These are phyloP conservation scores for Pluteus cervinus DNA, from an alignment of 768 basidiomycete genomes.

Conservation along the genomic window DNA sequence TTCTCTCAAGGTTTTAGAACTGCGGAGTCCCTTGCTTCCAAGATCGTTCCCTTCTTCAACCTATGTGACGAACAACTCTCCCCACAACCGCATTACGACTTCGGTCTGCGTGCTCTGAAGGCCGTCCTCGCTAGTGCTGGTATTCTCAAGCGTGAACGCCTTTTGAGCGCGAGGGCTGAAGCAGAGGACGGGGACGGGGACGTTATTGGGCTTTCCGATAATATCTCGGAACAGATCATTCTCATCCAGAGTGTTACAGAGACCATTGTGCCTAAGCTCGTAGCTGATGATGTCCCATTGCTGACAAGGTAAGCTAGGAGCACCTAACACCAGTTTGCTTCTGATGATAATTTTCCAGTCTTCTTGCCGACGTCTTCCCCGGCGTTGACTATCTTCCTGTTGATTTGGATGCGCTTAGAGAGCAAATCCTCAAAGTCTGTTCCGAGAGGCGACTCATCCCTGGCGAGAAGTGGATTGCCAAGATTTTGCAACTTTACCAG, in stretches of 20 bases:
- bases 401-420: constrained; percentile 79
- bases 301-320: constrained; percentile 66
- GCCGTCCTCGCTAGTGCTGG: constrained; percentile 95
- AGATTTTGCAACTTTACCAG: constrained; percentile 96
- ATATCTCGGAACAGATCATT: constrained; percentile 87
- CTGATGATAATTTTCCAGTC: constrained; percentile 34
- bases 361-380: constrained; percentile 96
- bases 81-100: constrained; percentile 97
- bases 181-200: constrained; percentile 34
- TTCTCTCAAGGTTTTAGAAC: constrained; percentile 99
- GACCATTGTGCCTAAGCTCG: constrained; percentile 96
- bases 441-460: constrained; percentile 76
- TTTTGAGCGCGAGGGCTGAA: constrained; percentile 43
- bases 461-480: constrained; percentile 88
- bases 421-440: constrained; percentile 84
- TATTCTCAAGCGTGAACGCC: constrained; percentile 90
- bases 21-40: constrained; percentile 94
- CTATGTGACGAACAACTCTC: constrained; percentile 97
- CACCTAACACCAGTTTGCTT: constrained; percentile 3
- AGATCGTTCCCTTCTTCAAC: constrained; percentile 99
- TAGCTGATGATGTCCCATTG: constrained; percentile 94
- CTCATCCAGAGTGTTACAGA: constrained; percentile 98
- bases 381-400: constrained; percentile 89
- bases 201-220: constrained; percentile 57
- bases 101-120: constrained; percentile 95